These are phyloP conservation scores for Yamadazyma tumulicola DNA, from an alignment of 805 yeast genomes.

Conservation along the genomic window DNA sequence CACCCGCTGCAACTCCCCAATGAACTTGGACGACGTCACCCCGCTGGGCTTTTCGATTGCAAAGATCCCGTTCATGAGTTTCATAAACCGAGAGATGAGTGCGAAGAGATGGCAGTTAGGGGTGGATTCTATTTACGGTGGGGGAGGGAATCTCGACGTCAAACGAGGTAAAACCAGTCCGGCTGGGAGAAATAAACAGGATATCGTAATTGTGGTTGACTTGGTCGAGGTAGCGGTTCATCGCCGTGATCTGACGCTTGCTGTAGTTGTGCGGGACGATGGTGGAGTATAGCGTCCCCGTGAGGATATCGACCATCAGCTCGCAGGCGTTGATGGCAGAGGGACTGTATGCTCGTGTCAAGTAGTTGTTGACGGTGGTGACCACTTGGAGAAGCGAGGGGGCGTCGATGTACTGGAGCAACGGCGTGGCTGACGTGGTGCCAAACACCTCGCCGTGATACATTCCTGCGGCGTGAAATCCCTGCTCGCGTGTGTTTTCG, in stretches of 20 bases:
- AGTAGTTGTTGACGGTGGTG: constrained; percentile 36
- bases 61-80: constrained; percentile 81
- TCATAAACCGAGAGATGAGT: constrained; percentile 2
- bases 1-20: constrained; percentile 59
- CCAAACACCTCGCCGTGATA: constrained; percentile 49
- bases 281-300: constrained; percentile 31
- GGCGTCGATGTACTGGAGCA: constrained; percentile 22
- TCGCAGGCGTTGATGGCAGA: constrained; percentile 25
- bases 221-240: background rate
- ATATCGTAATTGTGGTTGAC: constrained; percentile 3
- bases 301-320: constrained; percentile 40
- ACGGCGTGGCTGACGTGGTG: constrained; percentile 47
- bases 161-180: constrained; percentile 30
- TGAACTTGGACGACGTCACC: constrained; percentile 70
- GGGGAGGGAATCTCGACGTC: constrained; percentile 51
- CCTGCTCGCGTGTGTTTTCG: constrained; percentile 1
- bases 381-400: constrained; percentile 44
- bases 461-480: constrained; percentile 36
- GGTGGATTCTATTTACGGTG: background rate
- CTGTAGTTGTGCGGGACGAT: constrained; percentile 18
- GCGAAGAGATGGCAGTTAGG: constrained; percentile 1
- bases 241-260: constrained; percentile 15
- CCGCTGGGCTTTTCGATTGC: constrained; percentile 91
- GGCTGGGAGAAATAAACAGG: constrained; percentile 43
- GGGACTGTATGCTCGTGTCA: constrained; percentile 40